phyloP scores from a whole-genome alignment of 2,329 filamentous ascomycete species.

The Trichoderma pleuroti region DNA sequence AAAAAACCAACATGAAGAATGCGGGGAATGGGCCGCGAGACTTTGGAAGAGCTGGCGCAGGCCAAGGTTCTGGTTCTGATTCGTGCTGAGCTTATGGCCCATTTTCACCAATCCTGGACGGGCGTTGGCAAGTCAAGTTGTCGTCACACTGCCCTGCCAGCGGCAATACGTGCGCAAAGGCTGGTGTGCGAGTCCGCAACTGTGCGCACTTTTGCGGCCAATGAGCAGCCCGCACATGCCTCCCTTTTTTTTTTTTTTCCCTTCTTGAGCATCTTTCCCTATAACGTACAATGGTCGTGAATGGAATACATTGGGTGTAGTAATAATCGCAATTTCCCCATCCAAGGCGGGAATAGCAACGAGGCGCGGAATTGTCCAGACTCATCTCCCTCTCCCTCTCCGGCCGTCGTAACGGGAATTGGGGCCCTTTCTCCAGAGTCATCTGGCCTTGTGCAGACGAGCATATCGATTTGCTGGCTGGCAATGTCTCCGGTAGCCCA shows the following conservation, averaged over 20 bases:
- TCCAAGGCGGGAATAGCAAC: background rate
- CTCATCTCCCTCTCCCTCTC: background rate
- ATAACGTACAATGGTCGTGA: background rate
- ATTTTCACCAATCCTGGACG: background rate
- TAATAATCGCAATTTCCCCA: background rate
- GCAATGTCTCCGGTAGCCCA: background rate
- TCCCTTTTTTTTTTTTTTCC: too few species aligned
- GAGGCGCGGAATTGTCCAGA: background rate
- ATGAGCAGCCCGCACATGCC: background rate
- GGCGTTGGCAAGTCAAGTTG: background rate
- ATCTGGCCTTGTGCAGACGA: background rate
- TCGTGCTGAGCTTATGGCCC: background rate
- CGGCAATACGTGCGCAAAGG: background rate
- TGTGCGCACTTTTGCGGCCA: background rate
- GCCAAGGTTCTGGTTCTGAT: background rate
- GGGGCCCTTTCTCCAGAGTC: background rate
- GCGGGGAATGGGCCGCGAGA: too few species aligned
- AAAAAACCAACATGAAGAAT: background rate
- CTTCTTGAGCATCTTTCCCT: background rate
- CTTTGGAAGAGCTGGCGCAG: background rate
- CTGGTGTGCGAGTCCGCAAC: background rate
- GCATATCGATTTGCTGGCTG: background rate
- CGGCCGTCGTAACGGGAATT: background rate
- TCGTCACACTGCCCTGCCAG: background rate
- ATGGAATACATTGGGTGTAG: background rate